Evolutionary conservation across 2,329 filamentous ascomycete species (phyloP).

Genomic region (Claviceps humidiphila): DNA sequence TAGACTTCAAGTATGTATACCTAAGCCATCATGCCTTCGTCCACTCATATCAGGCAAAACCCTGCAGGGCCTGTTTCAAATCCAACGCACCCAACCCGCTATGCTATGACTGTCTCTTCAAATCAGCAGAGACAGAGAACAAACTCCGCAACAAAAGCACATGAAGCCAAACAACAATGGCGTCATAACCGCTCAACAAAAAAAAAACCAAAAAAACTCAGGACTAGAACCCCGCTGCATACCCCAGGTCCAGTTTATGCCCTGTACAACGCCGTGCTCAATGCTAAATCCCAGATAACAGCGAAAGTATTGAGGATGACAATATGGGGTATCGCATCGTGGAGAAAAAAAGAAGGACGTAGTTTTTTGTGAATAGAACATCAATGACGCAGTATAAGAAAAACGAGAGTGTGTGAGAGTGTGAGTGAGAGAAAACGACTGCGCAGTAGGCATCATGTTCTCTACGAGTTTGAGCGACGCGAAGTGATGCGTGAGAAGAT

Average conservation of each 20-base stretch:
- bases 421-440: background rate
- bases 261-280: background rate
- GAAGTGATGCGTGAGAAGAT: slow-evolving; percentile 6
- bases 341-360: background rate
- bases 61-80: background rate
- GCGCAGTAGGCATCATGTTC: background rate
- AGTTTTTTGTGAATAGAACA: background rate
- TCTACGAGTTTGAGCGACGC: slow-evolving; percentile 2
- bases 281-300: background rate
- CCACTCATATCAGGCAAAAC: background rate
- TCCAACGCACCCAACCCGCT: background rate
- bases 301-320: background rate
- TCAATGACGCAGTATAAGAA: background rate
- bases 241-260: background rate
- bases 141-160: background rate
- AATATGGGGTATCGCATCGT: background rate
- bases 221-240: too few relatives aligned
- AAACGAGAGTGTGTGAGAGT: background rate
- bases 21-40: background rate
- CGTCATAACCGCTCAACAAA: background rate
- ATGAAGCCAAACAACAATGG: background rate
- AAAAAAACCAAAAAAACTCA: too few relatives aligned
- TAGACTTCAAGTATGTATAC: background rate
- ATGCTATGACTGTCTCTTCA: background rate
- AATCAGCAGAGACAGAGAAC: background rate